Percentiles rank a stretch among this genome's conserved stretches.
phyloP scores from a whole-genome alignment of 2,329 filamentous ascomycete genomes.

The Ascomycota sp. region DNA sequence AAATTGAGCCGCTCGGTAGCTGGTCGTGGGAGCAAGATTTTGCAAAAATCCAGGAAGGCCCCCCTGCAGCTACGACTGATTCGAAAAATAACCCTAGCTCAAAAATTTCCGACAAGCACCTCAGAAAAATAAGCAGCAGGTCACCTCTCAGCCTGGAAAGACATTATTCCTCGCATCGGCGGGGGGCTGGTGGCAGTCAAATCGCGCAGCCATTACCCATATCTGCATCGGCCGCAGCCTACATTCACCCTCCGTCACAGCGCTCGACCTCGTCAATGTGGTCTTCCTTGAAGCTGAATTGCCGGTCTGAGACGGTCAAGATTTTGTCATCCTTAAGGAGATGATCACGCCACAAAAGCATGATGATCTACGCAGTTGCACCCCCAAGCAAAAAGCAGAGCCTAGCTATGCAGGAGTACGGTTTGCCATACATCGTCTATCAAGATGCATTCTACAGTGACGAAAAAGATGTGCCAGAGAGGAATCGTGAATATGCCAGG shows the following conservation, averaged over 20 bases:
- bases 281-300: not conserved
- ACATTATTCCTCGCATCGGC: slow-evolving; percentile 22
- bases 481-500: slow-evolving; percentile 66
- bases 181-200: slow-evolving; percentile 15
- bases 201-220: slow-evolving; percentile 8
- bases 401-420: slow-evolving; percentile 7
- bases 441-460: slow-evolving; percentile 73
- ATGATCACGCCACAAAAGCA: slow-evolving; percentile 1
- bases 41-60: not conserved
- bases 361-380: slow-evolving; percentile 9
- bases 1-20: not conserved
- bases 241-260: not conserved
- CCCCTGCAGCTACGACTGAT: not conserved
- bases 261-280: not conserved
- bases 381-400: slow-evolving; percentile 8
- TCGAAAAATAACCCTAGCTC: slow-evolving; percentile 35
- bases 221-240: not conserved
- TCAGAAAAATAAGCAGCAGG: slow-evolving; percentile 41
- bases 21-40: not conserved
- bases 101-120: slow-evolving; percentile 60
- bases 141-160: slow-evolving; percentile 47
- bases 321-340: not conserved
- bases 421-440: slow-evolving; percentile 49
- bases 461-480: slow-evolving; percentile 62
- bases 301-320: not conserved